Percentiles rank a stretch among this genome's conserved stretches.
These are phyloP conservation scores for Debaryomycetaceae sp. DNA, from an alignment of 1,139 yeast species.

Conservation along the genomic window DNA sequence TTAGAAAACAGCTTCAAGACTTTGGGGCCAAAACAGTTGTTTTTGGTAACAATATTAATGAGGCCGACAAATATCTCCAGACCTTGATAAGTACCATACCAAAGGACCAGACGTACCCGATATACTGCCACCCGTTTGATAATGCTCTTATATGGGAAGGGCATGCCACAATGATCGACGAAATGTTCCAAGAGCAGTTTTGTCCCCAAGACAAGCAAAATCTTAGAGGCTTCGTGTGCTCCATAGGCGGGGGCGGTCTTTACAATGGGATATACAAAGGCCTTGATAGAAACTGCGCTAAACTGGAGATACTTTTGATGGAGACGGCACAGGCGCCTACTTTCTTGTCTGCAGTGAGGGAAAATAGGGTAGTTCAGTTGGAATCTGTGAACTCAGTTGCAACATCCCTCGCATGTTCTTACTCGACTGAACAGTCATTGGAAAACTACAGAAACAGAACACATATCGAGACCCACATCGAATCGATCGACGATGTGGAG, in stretches of 20 bases:
- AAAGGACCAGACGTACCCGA: slow-evolving; percentile 15
- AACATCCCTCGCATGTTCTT: slow-evolving; percentile 41
- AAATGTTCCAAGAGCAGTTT: slow-evolving; percentile 13
- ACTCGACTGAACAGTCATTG: slow-evolving; percentile 27
- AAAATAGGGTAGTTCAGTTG: slow-evolving; percentile 25
- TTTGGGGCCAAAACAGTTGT: slow-evolving; percentile 29
- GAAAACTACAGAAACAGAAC: slow-evolving; percentile 18
- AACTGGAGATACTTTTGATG: slow-evolving; percentile 21
- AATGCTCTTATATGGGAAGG: slow-evolving; percentile 39
- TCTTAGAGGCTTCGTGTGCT: slow-evolving; percentile 35
- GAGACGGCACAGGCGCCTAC: slow-evolving; percentile 42
- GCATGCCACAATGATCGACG: slow-evolving; percentile 34
- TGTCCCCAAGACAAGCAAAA: slow-evolving; percentile 12
- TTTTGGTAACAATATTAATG: slow-evolving; percentile 33
- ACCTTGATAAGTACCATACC: slow-evolving; percentile 15
- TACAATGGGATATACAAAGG: slow-evolving; percentile 38
- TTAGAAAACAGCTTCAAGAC: slow-evolving; percentile 20
- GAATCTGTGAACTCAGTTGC: slow-evolving; percentile 31
- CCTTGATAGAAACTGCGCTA: slow-evolving; percentile 15
- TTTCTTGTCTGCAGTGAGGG: slow-evolving; percentile 27
- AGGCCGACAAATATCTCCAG: slow-evolving; percentile 32
- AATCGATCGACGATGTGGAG: slow-evolving; percentile 33
- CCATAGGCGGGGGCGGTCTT: slow-evolving; percentile 44
- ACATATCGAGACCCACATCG: slow-evolving; percentile 16
- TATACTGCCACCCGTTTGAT: slow-evolving; percentile 44